phyloP scores from a whole-genome alignment of 2,329 filamentous ascomycete genomes.

The Penicillium sp. region DNA sequence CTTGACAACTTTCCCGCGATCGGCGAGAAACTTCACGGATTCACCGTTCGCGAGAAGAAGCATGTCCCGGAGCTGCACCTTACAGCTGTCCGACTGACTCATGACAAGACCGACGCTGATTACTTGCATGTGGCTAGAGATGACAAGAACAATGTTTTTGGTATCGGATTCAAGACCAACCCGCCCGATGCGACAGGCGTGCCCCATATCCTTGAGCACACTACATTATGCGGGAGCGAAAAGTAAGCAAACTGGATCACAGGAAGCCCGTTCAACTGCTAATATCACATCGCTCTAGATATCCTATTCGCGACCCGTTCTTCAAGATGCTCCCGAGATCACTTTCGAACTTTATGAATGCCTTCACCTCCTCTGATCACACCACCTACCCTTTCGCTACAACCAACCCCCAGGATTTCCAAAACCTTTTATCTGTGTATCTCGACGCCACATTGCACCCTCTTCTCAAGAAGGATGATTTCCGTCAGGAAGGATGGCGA shows the following conservation, averaged over 20 bases:
- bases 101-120: slow-evolving; percentile 93
- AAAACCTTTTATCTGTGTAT: slow-evolving; percentile 94
- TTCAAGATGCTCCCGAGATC: slow-evolving; percentile 99
- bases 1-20: slow-evolving; percentile 73
- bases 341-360: slow-evolving; percentile 99
- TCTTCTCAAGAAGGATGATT: slow-evolving; percentile 85
- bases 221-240: slow-evolving; percentile 90
- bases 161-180: slow-evolving; percentile 98
- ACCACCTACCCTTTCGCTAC: slow-evolving; percentile 98
- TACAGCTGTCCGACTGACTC: slow-evolving; percentile 84
- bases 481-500: slow-evolving; percentile 95
- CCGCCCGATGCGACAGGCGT: slow-evolving; percentile 94
- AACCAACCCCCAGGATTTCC: slow-evolving; percentile 92
- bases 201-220: slow-evolving; percentile 96
- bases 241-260: slow-evolving; percentile 58
- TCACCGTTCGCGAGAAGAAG: slow-evolving; percentile 84
- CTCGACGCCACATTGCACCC: slow-evolving; percentile 92
- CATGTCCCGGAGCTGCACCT: slow-evolving; percentile 92
- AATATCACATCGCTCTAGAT: slow-evolving; percentile 53
- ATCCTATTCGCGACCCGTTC: slow-evolving; percentile 97
- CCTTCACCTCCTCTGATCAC: slow-evolving; percentile 93
- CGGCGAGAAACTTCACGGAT: slow-evolving; percentile 88
- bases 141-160: slow-evolving; percentile 99
- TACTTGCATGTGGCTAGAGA: slow-evolving; percentile 94
- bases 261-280: slow-evolving; percentile 2